Evolutionary conservation across 345 rosid species (phyloP).

Genomic region (Conringia planisiliqua): DNA sequence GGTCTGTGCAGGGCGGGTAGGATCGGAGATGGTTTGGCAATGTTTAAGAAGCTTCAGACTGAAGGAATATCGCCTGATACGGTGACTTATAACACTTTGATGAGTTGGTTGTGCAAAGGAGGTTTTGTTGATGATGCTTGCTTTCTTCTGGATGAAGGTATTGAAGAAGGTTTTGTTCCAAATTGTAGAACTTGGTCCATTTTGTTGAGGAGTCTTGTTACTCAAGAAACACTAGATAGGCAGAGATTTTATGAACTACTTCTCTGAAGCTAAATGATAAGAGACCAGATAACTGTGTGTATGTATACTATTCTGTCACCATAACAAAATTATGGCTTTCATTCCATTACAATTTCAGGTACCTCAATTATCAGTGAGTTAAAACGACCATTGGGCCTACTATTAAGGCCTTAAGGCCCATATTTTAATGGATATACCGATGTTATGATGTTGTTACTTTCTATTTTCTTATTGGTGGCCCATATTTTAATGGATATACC

Average conservation of each 20-base stretch:
- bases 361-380: not conserved
- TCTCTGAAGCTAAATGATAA: not conserved
- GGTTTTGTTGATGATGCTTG: conserved; percentile 59
- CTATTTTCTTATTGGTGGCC: not conserved
- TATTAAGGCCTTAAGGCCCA: not conserved
- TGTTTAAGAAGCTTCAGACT: conserved; percentile 54
- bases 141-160: conserved; percentile 49
- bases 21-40: conserved; percentile 53
- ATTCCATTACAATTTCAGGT: not conserved
- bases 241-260: not conserved
- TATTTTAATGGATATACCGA: not conserved
- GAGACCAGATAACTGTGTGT: not conserved
- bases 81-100: conserved; percentile 74
- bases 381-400: not conserved
- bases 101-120: conserved; percentile 67
- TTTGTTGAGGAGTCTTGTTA: conserved; percentile 45
- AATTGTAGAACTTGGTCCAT: conserved; percentile 63
- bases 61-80: conserved; percentile 78
- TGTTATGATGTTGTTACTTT: not conserved
- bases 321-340: not conserved
- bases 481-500: not conserved
- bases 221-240: conserved; percentile 9
- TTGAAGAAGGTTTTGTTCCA: conserved; percentile 58
- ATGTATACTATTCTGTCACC: not conserved
- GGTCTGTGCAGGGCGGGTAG: conserved; percentile 68